A percentile compares a stretch with the other conserved stretches of the same genome.
Conservation (phyloP, 2,329 filamentous ascomycete genomes). For the Aspergillus alliaceus region DNA sequence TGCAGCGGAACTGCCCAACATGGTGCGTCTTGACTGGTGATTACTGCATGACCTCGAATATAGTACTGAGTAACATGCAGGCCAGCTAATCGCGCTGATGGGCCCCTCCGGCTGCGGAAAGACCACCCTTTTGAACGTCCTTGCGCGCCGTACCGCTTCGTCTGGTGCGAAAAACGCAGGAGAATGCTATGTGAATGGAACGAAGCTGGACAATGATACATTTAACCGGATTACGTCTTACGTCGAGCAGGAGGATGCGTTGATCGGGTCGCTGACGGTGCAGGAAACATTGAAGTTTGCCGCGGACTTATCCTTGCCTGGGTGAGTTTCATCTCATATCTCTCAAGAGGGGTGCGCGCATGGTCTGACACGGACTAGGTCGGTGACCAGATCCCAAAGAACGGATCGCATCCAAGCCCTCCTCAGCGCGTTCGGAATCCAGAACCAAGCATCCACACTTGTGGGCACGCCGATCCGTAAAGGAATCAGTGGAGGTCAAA, state of each 20-base stretch:
- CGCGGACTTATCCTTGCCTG: slow-evolving; percentile 63
- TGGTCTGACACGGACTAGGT: slow-evolving; percentile 29
- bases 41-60: background rate
- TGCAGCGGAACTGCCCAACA: slow-evolving; percentile 65
- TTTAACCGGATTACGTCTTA: slow-evolving; percentile 71
- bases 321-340: slow-evolving; percentile 39
- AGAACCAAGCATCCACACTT: slow-evolving; percentile 66
- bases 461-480: slow-evolving; percentile 81
- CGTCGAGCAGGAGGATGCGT: slow-evolving; percentile 84
- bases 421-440: slow-evolving; percentile 71
- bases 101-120: slow-evolving; percentile 75
- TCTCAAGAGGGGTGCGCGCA: no score
- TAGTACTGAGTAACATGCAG: slow-evolving; percentile 35
- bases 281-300: slow-evolving; percentile 78
- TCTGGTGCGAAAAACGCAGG: slow-evolving; percentile 57
- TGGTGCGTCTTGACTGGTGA: slow-evolving; percentile 41
- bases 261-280: slow-evolving; percentile 79
- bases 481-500: slow-evolving; percentile 83
- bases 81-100: slow-evolving; percentile 77
- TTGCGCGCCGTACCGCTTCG: slow-evolving; percentile 62
- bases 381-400: slow-evolving; percentile 58
- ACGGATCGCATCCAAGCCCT: slow-evolving; percentile 64
- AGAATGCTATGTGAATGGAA: slow-evolving; percentile 64
- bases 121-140: slow-evolving; percentile 78
- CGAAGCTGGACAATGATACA: slow-evolving; percentile 48